These are phyloP conservation scores for Verbascum thapsus DNA, from an alignment of 257 asterid genomes.

Conservation along the genomic window DNA sequence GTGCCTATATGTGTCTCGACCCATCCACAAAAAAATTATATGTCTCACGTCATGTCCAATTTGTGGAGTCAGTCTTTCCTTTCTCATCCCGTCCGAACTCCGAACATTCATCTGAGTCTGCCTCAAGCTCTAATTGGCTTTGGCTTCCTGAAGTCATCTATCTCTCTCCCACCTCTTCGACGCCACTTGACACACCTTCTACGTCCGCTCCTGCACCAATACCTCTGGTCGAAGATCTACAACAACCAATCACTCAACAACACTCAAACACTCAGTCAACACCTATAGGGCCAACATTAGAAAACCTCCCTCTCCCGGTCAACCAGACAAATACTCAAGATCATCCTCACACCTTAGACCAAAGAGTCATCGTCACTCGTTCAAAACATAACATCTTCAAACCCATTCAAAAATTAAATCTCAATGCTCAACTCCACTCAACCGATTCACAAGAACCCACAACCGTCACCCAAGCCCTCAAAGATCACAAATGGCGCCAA, in stretches of 20 bases:
- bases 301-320: not conserved
- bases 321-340: too few relatives aligned
- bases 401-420: too few relatives aligned
- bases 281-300: not conserved
- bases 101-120: not conserved
- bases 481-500: too few relatives aligned
- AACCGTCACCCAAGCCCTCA: too few relatives aligned
- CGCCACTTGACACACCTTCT: too few relatives aligned
- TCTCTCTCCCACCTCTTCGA: not conserved
- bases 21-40: not conserved
- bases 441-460: too few relatives aligned
- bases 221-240: too few relatives aligned
- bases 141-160: not conserved
- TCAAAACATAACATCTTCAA: not conserved
- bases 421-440: too few relatives aligned
- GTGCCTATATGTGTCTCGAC: constrained; percentile 18
- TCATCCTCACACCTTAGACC: not conserved
- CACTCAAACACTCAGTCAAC: too few relatives aligned
- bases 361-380: not conserved
- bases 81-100: not conserved
- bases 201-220: too few relatives aligned
- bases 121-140: not conserved
- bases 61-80: too few relatives aligned
- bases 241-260: too few relatives aligned
- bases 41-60: constrained; percentile 7